A percentile compares a stretch with the other conserved stretches of the same genome.
phyloP scores from a whole-genome alignment of 225 moss, liverwort and hornwort species.

The Physcomitrellopsis africana region DNA sequence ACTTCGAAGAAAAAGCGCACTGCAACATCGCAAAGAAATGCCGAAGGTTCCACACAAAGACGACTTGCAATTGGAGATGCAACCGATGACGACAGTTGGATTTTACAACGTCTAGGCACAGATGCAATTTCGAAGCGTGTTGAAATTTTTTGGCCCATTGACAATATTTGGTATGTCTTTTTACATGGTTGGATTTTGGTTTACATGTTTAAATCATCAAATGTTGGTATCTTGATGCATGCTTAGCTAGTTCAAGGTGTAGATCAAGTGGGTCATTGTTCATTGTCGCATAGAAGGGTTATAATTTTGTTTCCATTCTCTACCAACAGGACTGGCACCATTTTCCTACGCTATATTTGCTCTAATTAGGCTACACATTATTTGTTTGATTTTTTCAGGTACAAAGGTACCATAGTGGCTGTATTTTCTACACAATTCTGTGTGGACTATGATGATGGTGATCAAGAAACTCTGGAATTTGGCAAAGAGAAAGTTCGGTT shows the following conservation, averaged over 20 bases:
- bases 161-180: slow-evolving; percentile 53
- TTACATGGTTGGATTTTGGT: not conserved
- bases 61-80: slow-evolving; percentile 34
- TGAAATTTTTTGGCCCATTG: slow-evolving; percentile 69
- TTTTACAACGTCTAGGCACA: slow-evolving; percentile 54
- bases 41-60: slow-evolving; percentile 32
- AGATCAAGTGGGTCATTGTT: not conserved
- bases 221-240: not conserved
- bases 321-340: not conserved
- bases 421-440: slow-evolving; percentile 55
- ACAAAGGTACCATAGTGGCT: slow-evolving; percentile 58
- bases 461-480: slow-evolving; percentile 57
- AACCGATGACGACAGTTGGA: slow-evolving; percentile 55
- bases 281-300: not conserved
- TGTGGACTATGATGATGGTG: slow-evolving; percentile 62
- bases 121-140: slow-evolving; percentile 65
- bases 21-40: slow-evolving; percentile 35
- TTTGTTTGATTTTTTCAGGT: slow-evolving; percentile 41
- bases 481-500: slow-evolving; percentile 64
- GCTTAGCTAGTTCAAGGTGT: slow-evolving; percentile 5
- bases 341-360: slow-evolving; percentile 5
- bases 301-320: not conserved
- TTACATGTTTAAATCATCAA: not conserved
- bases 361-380: not conserved
- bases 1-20: slow-evolving; percentile 55